phyloP scores from a whole-genome alignment of 495 filamentous ascomycete genomes.

The Xanthoparmelia taractica region DNA sequence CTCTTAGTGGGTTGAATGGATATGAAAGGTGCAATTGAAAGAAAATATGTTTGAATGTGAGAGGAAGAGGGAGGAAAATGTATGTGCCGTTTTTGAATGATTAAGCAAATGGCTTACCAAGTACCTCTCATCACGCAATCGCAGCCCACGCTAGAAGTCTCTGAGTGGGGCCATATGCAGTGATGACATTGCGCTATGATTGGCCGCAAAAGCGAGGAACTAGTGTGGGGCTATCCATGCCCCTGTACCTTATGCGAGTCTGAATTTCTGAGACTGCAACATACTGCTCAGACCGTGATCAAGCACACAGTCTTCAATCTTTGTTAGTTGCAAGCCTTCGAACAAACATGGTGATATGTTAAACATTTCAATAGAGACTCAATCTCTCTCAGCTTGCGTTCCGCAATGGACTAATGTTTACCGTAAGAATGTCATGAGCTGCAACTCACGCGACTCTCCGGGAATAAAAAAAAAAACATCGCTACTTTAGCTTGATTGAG shows the following conservation, averaged over 20 bases:
- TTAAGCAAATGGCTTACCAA: no score
- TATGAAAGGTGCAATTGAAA: not conserved
- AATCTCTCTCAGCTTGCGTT: not conserved
- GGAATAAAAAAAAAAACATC: not conserved
- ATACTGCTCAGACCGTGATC: no score
- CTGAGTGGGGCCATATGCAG: no score
- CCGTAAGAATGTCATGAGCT: not conserved
- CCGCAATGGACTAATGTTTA: not conserved
- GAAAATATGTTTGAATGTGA: not conserved
- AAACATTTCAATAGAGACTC: not conserved
- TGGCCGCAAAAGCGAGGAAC: no score
- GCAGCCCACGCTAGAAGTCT: slow-evolving; percentile 13
- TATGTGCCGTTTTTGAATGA: not conserved
- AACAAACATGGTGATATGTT: not conserved
- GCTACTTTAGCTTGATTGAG: not conserved
- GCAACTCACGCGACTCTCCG: not conserved
- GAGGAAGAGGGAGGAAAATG: not conserved
- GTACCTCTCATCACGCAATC: slow-evolving; percentile 22
- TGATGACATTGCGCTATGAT: no score
- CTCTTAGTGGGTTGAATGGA: not conserved
- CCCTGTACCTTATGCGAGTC: no score
- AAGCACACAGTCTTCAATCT: no score
- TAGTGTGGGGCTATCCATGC: no score
- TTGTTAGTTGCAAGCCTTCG: no score
- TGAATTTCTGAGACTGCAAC: no score